Evolutionary conservation across 495 filamentous ascomycete species (phyloP).

Genomic region (Trichoderma asperelloides): DNA sequence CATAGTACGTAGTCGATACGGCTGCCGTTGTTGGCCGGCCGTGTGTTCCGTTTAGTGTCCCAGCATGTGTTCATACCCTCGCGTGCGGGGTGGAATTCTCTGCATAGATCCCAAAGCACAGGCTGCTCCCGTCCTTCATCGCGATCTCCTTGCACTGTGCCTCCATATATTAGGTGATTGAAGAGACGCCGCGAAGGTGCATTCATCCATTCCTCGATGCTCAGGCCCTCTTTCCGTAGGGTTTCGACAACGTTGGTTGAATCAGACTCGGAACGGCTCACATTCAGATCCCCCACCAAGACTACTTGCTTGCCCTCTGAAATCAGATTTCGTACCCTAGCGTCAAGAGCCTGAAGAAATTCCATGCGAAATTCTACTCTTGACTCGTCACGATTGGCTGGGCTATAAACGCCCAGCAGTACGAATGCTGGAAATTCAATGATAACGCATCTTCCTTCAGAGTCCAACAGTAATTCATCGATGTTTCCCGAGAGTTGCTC

Average conservation of each 20-base stretch:
- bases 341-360: constrained; percentile 72
- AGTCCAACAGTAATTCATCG: constrained; percentile 69
- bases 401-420: constrained; percentile 81
- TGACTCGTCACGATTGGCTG: constrained; percentile 78
- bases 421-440: constrained; percentile 95
- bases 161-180: constrained; percentile 71
- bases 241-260: constrained; percentile 59
- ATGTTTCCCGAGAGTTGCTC: constrained; percentile 54
- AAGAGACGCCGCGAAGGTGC: constrained; percentile 70
- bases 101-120: constrained; percentile 77
- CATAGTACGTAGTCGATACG: constrained; percentile 92
- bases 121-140: constrained; percentile 66
- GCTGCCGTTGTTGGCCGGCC: constrained; percentile 84
- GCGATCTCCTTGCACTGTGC: constrained; percentile 57
- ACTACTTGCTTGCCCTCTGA: constrained; percentile 72
- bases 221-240: constrained; percentile 59
- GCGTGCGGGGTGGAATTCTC: constrained; percentile 69
- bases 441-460: constrained; percentile 86
- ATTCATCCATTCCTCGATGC: constrained; percentile 51
- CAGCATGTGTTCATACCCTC: constrained; percentile 94
- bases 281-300: constrained; percentile 85
- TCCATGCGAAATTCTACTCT: constrained; percentile 73
- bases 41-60: constrained; percentile 77
- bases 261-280: constrained; percentile 66
- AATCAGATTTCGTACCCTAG: constrained; percentile 75